These are phyloP conservation scores for Neurospora pannonica DNA, from an alignment of 495 filamentous ascomycete genomes.

Conservation along the genomic window DNA sequence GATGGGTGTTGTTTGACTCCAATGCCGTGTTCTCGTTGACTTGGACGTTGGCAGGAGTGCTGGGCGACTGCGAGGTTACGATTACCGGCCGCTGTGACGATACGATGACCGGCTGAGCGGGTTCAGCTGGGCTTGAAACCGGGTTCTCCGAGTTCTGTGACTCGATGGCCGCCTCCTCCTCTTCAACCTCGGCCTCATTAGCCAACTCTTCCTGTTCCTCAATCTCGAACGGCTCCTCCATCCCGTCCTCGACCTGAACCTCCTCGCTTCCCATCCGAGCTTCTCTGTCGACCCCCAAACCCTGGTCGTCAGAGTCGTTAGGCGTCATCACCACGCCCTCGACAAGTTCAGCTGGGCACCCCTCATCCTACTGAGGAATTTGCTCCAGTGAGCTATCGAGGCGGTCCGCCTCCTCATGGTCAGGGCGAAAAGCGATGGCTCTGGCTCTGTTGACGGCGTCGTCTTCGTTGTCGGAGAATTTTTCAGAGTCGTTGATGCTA, in stretches of 20 bases:
- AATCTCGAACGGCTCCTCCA: not conserved
- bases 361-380: not conserved
- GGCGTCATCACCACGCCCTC: not conserved
- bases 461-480: not conserved
- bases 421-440: not conserved
- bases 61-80: not conserved
- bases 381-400: not conserved
- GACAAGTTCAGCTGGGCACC: not conserved
- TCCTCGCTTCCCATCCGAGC: not conserved
- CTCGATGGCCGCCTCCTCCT: no score
- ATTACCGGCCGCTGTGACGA: not conserved
- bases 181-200: not conserved
- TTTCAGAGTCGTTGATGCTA: not conserved
- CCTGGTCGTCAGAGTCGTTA: not conserved
- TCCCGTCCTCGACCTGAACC: not conserved
- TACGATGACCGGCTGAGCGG: not conserved
- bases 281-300: not conserved
- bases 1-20: not conserved
- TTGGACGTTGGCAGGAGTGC: not conserved
- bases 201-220: not conserved
- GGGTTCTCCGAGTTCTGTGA: not conserved
- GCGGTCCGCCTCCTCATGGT: not conserved
- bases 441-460: not conserved
- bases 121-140: not conserved
- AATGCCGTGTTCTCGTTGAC: not conserved